These are phyloP conservation scores for Colletotrichum musae DNA, from an alignment of 2,329 filamentous ascomycete genomes.

Conservation along the genomic window DNA sequence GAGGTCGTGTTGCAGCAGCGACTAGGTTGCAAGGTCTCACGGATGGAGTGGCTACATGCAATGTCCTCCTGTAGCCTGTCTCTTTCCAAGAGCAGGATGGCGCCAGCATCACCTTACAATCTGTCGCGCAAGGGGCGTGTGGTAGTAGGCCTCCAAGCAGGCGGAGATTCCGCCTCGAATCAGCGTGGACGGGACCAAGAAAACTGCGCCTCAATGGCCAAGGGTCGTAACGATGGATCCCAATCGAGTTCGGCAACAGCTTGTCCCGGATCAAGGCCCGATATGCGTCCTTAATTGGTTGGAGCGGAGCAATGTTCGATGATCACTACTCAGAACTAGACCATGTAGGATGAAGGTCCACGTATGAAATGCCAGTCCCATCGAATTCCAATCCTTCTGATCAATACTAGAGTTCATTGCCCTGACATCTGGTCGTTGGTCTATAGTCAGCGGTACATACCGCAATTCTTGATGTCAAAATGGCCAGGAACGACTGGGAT, in stretches of 20 bases:
- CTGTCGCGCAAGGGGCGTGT: background rate
- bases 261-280: background rate
- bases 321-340: no score
- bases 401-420: no score
- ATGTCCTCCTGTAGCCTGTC: background rate
- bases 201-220: background rate
- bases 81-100: background rate
- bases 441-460: no score
- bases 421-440: no score
- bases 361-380: no score
- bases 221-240: background rate
- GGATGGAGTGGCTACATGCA: background rate
- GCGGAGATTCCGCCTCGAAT: background rate
- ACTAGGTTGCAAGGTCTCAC: background rate
- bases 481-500: no score
- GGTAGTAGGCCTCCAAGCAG: background rate
- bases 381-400: no score
- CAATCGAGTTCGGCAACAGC: background rate
- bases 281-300: no score
- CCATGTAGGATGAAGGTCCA: no score
- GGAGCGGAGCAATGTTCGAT: no score
- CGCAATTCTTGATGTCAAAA: no score
- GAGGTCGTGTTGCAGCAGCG: background rate
- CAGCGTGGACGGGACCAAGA: background rate
- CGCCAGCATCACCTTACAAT: background rate